Evolutionary conservation across 768 basidiomycete genomes (phyloP).

Genomic region (Boletus tomentosulus): DNA sequence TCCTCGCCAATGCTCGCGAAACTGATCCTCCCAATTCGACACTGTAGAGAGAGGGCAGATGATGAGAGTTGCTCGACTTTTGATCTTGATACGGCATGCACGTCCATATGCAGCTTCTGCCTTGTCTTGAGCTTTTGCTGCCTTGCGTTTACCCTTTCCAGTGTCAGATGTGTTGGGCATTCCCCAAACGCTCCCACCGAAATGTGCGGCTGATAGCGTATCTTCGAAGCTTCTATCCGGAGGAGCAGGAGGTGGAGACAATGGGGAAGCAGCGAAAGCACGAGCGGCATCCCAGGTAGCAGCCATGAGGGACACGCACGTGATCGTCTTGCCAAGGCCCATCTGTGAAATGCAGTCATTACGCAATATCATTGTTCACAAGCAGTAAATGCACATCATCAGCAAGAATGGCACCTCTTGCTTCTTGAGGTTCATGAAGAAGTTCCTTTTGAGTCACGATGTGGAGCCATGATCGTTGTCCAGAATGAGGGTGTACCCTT

Average conservation of each 20-base stretch:
- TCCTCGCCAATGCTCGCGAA: conserved; percentile 94
- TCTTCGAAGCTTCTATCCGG: conserved; percentile 35
- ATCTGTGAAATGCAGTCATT: conserved; percentile 51
- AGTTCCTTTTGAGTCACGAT: conserved; percentile 80
- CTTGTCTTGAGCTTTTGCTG: conserved; percentile 64
- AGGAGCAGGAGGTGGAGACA: conserved; percentile 43
- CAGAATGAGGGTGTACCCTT: conserved; percentile 45
- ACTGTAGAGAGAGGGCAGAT: conserved; percentile 96
- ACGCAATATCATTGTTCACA: conserved; percentile 6
- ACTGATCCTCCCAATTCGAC: conserved; percentile 98
- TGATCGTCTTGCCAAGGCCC: conserved; percentile 97
- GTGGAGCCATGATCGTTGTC: conserved; percentile 66
- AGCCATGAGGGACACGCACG: conserved; percentile 90
- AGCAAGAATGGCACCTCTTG: conserved; percentile 88
- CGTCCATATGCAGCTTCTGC: conserved; percentile 66
- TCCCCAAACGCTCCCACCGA: conserved; percentile 77
- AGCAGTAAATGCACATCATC: conserved; percentile 75
- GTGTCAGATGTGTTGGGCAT: conserved; percentile 57
- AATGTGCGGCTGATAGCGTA: conserved; percentile 49
- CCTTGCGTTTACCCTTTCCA: conserved; percentile 62
- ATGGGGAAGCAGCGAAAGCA: conserved; percentile 55
- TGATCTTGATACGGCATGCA: conserved; percentile 71
- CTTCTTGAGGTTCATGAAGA: conserved; percentile 59
- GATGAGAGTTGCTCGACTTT: conserved; percentile 89
- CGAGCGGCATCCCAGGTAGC: conserved; percentile 72